These are phyloP conservation scores for Skeletonema menzelii DNA, from an alignment of 108 stramenopile genomes.

Conservation along the genomic window DNA sequence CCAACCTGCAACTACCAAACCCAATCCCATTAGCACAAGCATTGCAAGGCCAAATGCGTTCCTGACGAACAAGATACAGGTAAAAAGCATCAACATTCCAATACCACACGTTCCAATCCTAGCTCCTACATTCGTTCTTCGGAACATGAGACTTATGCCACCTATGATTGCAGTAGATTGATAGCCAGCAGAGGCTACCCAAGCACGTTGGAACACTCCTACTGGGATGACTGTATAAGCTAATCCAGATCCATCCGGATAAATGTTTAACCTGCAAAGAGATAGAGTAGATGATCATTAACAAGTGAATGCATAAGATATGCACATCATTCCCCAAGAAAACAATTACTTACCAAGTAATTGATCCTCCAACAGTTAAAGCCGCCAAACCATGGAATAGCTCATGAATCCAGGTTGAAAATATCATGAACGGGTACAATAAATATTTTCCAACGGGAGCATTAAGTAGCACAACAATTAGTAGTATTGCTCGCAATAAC, in stretches of 20 bases:
- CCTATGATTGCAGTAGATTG: constrained; percentile 60
- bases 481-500: constrained; percentile 46
- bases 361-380: constrained; percentile 36
- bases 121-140: constrained; percentile 51
- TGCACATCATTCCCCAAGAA: background rate
- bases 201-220: constrained; percentile 37
- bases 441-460: constrained; percentile 33
- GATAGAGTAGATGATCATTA: background rate
- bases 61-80: constrained; percentile 48
- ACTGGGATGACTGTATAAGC: constrained; percentile 40
- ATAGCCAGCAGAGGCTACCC: constrained; percentile 62
- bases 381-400: constrained; percentile 61
- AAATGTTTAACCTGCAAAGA: constrained; percentile 43
- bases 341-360: constrained; percentile 13
- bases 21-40: constrained; percentile 33
- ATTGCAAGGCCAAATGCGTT: constrained; percentile 53
- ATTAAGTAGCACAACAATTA: constrained; percentile 53
- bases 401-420: constrained; percentile 75
- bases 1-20: constrained; percentile 12
- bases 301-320: constrained; percentile 1
- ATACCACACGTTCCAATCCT: constrained; percentile 54
- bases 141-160: constrained; percentile 57
- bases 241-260: constrained; percentile 59
- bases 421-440: constrained; percentile 63
- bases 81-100: constrained; percentile 52